These are phyloP conservation scores for Waltergamsia citrina DNA, from an alignment of 2,329 filamentous ascomycete genomes.

Conservation along the genomic window DNA sequence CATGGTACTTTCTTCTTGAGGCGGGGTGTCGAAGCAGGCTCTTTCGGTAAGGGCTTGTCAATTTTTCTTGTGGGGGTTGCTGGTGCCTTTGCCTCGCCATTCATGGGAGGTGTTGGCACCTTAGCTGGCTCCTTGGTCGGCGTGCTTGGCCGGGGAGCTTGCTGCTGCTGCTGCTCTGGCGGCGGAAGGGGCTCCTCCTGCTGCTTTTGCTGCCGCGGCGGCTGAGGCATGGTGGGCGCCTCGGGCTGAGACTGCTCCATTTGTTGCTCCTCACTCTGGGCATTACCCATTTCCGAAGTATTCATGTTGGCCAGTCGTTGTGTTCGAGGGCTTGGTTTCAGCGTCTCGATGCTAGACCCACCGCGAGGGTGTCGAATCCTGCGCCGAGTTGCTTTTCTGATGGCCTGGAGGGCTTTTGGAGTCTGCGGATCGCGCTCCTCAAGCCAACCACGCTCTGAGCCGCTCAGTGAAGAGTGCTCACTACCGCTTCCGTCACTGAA, in stretches of 20 bases:
- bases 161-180: too few species aligned
- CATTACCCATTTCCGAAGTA: conserved; percentile 17
- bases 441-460: conserved; percentile 47
- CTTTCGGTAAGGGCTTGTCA: conserved; percentile 26
- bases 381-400: conserved; percentile 13
- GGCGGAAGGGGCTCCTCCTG: too few species aligned
- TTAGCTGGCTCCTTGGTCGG: conserved; percentile 10
- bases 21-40: conserved; percentile 38
- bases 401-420: conserved; percentile 27
- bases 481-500: conserved; percentile 65
- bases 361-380: conserved; percentile 30
- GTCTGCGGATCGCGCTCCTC: conserved; percentile 38
- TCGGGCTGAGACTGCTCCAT: conserved; percentile 13
- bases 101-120: conserved; percentile 9
- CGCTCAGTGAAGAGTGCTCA: conserved; percentile 66
- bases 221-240: conserved; percentile 12
- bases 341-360: conserved; percentile 47
- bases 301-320: conserved; percentile 17
- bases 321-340: conserved; percentile 26
- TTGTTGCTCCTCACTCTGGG: conserved; percentile 15
- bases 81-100: conserved; percentile 18
- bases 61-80: conserved; percentile 23
- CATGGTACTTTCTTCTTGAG: conserved; percentile 64
- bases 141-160: conserved; percentile 13
- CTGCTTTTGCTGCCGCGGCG: too few species aligned